Evolutionary conservation across 768 basidiomycete genomes (phyloP).

Genomic region (Collybia mongolica): DNA sequence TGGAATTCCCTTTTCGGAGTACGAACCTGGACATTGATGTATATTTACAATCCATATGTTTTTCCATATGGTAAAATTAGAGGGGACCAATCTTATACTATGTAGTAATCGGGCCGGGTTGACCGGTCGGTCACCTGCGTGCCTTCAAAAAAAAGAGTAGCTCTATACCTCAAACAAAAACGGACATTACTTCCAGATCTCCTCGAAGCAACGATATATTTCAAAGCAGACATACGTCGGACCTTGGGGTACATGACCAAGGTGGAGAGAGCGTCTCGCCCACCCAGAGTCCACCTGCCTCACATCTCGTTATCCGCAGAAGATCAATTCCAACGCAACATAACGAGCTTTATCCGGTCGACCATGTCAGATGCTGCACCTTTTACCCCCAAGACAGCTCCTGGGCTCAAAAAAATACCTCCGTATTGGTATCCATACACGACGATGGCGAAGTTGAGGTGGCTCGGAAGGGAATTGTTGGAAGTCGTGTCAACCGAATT

Average conservation of each 20-base stretch:
- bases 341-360: slow-evolving; percentile 49
- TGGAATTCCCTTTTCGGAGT: no score
- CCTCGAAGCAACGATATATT: slow-evolving; percentile 3
- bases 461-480: slow-evolving; percentile 83
- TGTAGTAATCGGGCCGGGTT: no score
- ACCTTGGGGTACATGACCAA: slow-evolving; percentile 13
- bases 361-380: slow-evolving; percentile 44
- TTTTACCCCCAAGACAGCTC: slow-evolving; percentile 23
- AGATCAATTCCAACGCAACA: slow-evolving; percentile 57
- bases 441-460: slow-evolving; percentile 90
- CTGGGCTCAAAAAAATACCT: slow-evolving; percentile 72
- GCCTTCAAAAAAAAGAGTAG: no score
- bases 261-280: slow-evolving; percentile 2
- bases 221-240: slow-evolving; percentile 5
- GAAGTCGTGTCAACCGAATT: slow-evolving; percentile 96
- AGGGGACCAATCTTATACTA: no score
- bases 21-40: no score
- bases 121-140: no score
- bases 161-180: no score
- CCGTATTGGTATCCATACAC: slow-evolving; percentile 95
- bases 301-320: slow-evolving; percentile 48
- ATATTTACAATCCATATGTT: no score
- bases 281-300: slow-evolving; percentile 33
- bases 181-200: no score
- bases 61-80: no score